Base-by-base conservation (phyloP, 2,329 filamentous ascomycete species). In the Trichoderma sp. region DNA sequence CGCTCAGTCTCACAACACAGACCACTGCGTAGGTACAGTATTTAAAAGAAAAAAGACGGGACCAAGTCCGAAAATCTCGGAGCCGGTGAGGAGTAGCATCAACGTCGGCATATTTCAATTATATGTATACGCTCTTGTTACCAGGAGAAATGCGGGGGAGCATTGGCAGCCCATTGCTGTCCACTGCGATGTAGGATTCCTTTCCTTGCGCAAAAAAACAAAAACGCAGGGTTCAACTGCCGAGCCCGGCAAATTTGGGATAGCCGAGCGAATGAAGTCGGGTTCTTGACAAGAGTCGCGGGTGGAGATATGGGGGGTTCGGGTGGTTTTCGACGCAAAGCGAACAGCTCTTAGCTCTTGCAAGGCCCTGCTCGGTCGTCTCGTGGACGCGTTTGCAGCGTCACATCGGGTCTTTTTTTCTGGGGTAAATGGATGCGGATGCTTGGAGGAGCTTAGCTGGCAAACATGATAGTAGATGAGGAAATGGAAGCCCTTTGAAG, bases 191-290 rank as follows among this genome's bases (percentile, higher is more conserved):
- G 39, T 37, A 58, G 54, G 61, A 43, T 26, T 16, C 4, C 11
- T 5, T 51, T 11, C 39, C 39, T 30, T 24, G 51, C 61, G 49
- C 49, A 30, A 30, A 26, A 26, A 26, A 26, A 26, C 26, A 26
- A 26, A 54, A 26, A 26, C 16, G 52, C 37, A 66, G 52, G 63
- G 52, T 34, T 66, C 63, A 66, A 56, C 24, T 66, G 18, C 63
- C 63, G 63, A 58, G 28, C 63, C 63, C 34, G 52, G 63, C 54
- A 24, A 10, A 26, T 16, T 13, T 34, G 37, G 32, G 32, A 46
- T 58, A 43, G 13, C 52, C 52, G 26, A 14, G 16, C 63, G 37
- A 66, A 66, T 66, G 32, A 64, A 64, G 18, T 28, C 54, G 28
- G 49, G 34, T 18, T 37, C 49, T 52, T 18, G 21, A 56, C 14